phyloP scores from a whole-genome alignment of 768 basidiomycete species.

The Neoboletus magnificus region DNA sequence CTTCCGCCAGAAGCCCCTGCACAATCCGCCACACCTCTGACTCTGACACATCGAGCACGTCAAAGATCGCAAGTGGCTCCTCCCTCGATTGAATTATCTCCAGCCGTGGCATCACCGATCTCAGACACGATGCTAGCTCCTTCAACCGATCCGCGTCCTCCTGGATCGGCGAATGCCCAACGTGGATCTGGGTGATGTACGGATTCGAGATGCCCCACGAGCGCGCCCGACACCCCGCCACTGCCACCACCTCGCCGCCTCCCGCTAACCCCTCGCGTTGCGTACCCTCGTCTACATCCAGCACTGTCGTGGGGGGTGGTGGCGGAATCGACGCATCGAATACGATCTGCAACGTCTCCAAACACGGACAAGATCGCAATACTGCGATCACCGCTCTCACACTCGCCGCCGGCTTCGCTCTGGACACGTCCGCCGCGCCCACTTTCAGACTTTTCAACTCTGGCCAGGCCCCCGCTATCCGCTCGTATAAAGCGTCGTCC shows the following conservation, averaged over 20 bases:
- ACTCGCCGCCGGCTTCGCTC: constrained; percentile 7
- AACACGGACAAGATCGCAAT: constrained; percentile 6
- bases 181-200: constrained; percentile 7
- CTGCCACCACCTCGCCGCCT: neutral
- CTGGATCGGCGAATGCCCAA: constrained; percentile 13
- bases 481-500: constrained; percentile 10
- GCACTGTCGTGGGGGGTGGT: neutral
- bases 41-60: neutral
- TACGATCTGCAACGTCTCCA: constrained; percentile 11
- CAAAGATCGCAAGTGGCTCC: neutral
- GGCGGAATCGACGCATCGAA: constrained; percentile 15
- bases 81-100: neutral
- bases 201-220: constrained; percentile 6
- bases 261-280: neutral
- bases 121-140: constrained; percentile 7
- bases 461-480: constrained; percentile 8
- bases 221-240: neutral
- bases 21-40: neutral
- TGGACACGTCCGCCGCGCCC: neutral
- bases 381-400: constrained; percentile 13
- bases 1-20: neutral
- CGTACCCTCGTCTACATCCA: neutral
- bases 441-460: constrained; percentile 12
- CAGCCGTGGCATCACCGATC: constrained; percentile 10
- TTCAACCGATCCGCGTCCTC: neutral